These are phyloP conservation scores for Blastosporella zonata DNA, from an alignment of 1,284 basidiomycete genomes.

Conservation along the genomic window DNA sequence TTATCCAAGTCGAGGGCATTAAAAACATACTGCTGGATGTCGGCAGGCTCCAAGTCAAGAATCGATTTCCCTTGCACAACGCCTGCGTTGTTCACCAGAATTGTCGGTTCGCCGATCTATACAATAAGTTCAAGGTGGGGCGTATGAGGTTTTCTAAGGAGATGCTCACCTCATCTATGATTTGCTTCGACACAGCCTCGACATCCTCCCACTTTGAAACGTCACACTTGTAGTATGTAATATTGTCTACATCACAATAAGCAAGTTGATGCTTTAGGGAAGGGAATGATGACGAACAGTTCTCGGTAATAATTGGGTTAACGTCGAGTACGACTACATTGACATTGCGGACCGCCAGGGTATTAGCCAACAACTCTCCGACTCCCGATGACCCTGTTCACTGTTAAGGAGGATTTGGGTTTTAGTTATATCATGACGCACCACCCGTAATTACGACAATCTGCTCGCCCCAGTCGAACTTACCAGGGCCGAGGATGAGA, in stretches of 20 bases:
- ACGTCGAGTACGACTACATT: slow-evolving; percentile 85
- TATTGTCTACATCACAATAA: slow-evolving; percentile 53
- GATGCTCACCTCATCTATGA: slow-evolving; percentile 68
- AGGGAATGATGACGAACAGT: slow-evolving; percentile 45
- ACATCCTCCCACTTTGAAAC: slow-evolving; percentile 87
- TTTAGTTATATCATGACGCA: slow-evolving; percentile 30
- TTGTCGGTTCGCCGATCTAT: slow-evolving; percentile 84
- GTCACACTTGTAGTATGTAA: slow-evolving; percentile 84
- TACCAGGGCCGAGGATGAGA: slow-evolving; percentile 54
- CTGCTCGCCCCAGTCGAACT: slow-evolving; percentile 80
- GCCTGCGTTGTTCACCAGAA: slow-evolving; percentile 96
- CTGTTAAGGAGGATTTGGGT: slow-evolving; percentile 4
- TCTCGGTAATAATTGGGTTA: slow-evolving; percentile 71
- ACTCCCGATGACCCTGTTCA: slow-evolving; percentile 80
- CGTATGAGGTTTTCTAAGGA: neutral
- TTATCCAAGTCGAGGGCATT: neutral
- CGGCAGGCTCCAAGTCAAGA: slow-evolving; percentile 73
- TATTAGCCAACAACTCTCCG: slow-evolving; percentile 82
- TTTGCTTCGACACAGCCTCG: slow-evolving; percentile 61
- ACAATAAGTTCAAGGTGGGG: neutral
- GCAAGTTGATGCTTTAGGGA: neutral
- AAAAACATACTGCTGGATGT: slow-evolving; percentile 73
- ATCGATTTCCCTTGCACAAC: slow-evolving; percentile 87
- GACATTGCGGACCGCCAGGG: slow-evolving; percentile 77
- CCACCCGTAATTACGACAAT: slow-evolving; percentile 90